phyloP scores from a whole-genome alignment of 495 filamentous ascomycete species.

The Podospora anserina region DNA sequence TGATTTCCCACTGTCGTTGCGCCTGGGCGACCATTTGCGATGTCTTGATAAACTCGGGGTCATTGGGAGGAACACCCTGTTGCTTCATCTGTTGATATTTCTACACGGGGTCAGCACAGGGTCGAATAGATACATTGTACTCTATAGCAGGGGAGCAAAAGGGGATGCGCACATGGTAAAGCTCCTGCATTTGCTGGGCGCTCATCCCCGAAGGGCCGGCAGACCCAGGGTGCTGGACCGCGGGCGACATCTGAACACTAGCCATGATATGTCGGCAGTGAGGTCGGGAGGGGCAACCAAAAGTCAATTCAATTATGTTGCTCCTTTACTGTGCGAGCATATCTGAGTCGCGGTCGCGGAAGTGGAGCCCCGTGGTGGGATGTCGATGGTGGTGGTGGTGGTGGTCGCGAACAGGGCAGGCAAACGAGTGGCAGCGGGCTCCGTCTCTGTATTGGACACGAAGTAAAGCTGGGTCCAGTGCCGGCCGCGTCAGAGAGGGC shows the following conservation, averaged over 20 bases:
- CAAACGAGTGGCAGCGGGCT: constrained; percentile 15
- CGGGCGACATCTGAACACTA: constrained; percentile 68
- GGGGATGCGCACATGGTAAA: constrained; percentile 50
- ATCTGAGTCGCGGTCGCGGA: constrained; percentile 29
- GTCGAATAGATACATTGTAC: constrained; percentile 2
- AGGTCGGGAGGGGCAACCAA: constrained; percentile 22
- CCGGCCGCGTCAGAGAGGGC: constrained; percentile 28
- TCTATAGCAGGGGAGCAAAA: not conserved
- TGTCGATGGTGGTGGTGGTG: constrained; percentile 5
- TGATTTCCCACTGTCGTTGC: constrained; percentile 57
- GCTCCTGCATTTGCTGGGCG: constrained; percentile 60
- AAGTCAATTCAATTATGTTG: constrained; percentile 22
- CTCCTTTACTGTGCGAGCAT: constrained; percentile 35
- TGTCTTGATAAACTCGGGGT: constrained; percentile 77
- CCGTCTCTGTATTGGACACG: constrained; percentile 4
- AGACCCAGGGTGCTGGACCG: constrained; percentile 58
- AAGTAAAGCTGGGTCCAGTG: constrained; percentile 15
- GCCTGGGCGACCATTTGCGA: constrained; percentile 63
- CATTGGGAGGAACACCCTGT: constrained; percentile 64
- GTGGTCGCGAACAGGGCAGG: constrained; percentile 10
- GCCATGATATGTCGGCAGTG: constrained; percentile 57
- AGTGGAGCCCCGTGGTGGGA: constrained; percentile 15
- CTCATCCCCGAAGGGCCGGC: constrained; percentile 55
- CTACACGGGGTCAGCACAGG: constrained; percentile 41
- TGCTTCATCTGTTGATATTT: constrained; percentile 80